Percentiles rank a stretch among this genome's conserved stretches.
phyloP scores from a whole-genome alignment of 768 basidiomycete genomes.

The Termitomyces sp. region DNA sequence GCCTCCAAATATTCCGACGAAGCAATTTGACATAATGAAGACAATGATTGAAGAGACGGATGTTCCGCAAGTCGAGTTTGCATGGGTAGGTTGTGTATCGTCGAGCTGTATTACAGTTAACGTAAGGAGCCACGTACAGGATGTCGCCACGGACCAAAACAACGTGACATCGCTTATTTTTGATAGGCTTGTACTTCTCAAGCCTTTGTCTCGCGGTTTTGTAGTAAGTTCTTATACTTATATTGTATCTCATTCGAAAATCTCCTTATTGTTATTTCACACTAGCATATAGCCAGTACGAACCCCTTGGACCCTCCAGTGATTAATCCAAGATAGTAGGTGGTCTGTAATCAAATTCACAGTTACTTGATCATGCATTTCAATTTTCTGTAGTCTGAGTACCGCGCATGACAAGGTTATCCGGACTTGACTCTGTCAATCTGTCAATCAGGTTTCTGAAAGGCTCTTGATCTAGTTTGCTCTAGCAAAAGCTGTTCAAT shows the following conservation, averaged over 20 bases:
- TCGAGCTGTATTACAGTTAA: not conserved
- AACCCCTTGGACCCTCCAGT: slow-evolving; percentile 9
- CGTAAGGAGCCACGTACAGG: not conserved
- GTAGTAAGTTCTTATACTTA: slow-evolving; percentile 1
- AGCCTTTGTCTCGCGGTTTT: slow-evolving; percentile 11
- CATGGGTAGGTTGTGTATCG: slow-evolving; percentile 4
- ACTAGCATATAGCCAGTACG: slow-evolving; percentile 11
- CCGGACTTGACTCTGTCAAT: not conserved
- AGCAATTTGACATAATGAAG: slow-evolving; percentile 9
- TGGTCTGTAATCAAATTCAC: not conserved
- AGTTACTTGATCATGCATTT: not conserved
- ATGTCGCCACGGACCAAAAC: slow-evolving; percentile 6
- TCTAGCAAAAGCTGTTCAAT: slow-evolving; percentile 12
- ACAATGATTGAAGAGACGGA: not conserved
- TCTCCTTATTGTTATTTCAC: not conserved
- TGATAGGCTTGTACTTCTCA: slow-evolving; percentile 9
- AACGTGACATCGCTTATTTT: slow-evolving; percentile 6
- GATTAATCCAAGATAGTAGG: slow-evolving; percentile 11
- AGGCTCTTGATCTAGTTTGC: slow-evolving; percentile 2
- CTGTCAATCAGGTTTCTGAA: not conserved
- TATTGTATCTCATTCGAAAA: not conserved
- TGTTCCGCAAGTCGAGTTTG: slow-evolving; percentile 10
- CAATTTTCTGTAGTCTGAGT: not conserved
- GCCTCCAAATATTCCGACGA: not conserved
- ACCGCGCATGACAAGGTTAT: slow-evolving; percentile 10